Conservation (phyloP, 495 filamentous ascomycete species). For the Cudoniella acicularis region DNA sequence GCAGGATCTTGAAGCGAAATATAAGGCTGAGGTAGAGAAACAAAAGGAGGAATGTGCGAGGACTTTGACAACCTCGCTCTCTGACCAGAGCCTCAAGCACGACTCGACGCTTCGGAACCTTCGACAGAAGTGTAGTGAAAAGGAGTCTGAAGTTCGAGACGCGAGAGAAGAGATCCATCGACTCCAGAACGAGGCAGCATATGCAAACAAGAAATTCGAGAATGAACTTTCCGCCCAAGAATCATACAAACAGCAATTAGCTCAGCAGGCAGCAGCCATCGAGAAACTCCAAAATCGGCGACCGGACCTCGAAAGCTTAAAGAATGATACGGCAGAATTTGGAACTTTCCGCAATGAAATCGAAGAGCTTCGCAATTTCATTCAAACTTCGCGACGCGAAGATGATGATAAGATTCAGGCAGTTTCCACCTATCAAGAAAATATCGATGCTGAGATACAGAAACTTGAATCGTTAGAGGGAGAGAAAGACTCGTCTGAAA, state of each 20-base stretch:
- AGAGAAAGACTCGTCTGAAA: not conserved
- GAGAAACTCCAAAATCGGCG: too few relatives aligned
- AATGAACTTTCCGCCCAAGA: slow-evolving; percentile 14
- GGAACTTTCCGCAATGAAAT: slow-evolving; percentile 1
- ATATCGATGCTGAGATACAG: not conserved
- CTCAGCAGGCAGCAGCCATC: too few relatives aligned
- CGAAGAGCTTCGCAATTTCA: not conserved
- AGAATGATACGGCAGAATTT: slow-evolving; percentile 8
- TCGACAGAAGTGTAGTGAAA: slow-evolving; percentile 4
- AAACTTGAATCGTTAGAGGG: not conserved
- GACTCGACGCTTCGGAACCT: slow-evolving; percentile 17
- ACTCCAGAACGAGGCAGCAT: slow-evolving; percentile 3
- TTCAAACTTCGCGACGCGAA: not conserved
- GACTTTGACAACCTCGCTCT: not conserved
- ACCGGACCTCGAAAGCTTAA: slow-evolving; percentile 15
- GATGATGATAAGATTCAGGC: not conserved
- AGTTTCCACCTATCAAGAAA: not conserved
- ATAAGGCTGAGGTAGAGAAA: slow-evolving; percentile 18
- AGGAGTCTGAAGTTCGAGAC: slow-evolving; percentile 2
- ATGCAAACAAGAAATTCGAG: slow-evolving; percentile 3
- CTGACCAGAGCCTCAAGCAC: slow-evolving; percentile 8
- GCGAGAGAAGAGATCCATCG: slow-evolving; percentile 12
- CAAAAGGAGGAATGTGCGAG: slow-evolving; percentile 22
- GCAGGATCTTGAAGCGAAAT: slow-evolving; percentile 20
- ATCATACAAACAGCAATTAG: too few relatives aligned